phyloP scores from a whole-genome alignment of 2,329 filamentous ascomycete species.

The Penicillium sp. region DNA sequence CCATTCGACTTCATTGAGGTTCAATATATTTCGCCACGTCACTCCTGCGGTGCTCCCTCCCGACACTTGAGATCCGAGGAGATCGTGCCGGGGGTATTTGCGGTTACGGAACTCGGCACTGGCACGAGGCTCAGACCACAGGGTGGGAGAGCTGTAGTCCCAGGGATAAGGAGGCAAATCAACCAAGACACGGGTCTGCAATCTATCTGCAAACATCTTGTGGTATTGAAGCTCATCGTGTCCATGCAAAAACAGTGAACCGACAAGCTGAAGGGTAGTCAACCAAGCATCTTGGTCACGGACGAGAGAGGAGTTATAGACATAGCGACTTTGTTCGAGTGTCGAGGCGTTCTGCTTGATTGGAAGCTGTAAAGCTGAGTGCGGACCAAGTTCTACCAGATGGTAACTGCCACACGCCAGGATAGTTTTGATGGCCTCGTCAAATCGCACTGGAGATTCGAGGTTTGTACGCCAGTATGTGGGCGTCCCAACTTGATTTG shows the following conservation, averaged over 20 bases:
- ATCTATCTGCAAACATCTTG: not conserved
- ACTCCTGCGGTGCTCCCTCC: conserved; percentile 31
- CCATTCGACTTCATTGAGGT: conserved; percentile 36
- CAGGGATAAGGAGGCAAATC: conserved; percentile 19
- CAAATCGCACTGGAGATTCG: not conserved
- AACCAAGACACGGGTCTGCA: not conserved
- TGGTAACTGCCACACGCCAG: too few relatives aligned
- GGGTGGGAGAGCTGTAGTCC: conserved; percentile 9
- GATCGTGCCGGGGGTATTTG: conserved; percentile 19
- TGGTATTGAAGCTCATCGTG: conserved; percentile 1
- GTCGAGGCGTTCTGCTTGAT: not conserved
- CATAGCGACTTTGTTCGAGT: conserved; percentile 24
- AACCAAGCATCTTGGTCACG: conserved; percentile 28
- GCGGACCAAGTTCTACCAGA: not conserved
- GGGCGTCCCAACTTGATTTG: not conserved
- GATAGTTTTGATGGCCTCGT: not conserved
- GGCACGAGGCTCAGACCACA: not conserved
- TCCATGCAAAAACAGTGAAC: conserved; percentile 15
- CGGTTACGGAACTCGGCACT: conserved; percentile 15
- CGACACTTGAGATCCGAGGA: conserved; percentile 28
- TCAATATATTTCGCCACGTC: conserved; percentile 36
- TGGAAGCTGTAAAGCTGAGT: not conserved
- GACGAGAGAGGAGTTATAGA: conserved; percentile 42
- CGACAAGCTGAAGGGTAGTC: conserved; percentile 22
- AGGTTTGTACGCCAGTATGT: not conserved